Evolutionary conservation across 495 filamentous ascomycete species (phyloP), one percentile per base, ranked within the genome.

Genomic region (Beverwykella pulmonaria): DNA sequence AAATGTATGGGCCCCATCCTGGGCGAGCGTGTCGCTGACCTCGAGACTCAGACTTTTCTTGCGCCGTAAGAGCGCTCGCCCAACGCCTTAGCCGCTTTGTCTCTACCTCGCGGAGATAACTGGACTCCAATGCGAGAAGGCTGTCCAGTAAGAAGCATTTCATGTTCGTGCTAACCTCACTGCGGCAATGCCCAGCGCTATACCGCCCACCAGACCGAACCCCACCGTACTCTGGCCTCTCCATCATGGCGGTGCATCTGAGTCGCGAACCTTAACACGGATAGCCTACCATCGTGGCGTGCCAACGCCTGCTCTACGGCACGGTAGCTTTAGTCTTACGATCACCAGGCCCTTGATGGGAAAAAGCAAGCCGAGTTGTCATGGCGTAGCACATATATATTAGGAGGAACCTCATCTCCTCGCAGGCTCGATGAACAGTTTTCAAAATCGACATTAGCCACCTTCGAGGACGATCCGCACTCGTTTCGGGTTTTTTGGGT

Each of bases 181-280:
- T 55, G 8, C 23, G 44, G 57, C 30, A 19, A 1, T 34, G 20
- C 26, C 32, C 17, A 46, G 25, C 46, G 15, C 46, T 32, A 47
- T n/a, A 15, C 19, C 12, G 10, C 23, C 4, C 39, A n/a, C 32
- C 39, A 54, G 50, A 30, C 60, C 50, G 47, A 23, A 63, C 47
- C 34, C 50, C 32, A n/a, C 50, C 60, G 12, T 20, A 20, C 7
- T 15, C 50, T 41, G 44, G 22, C 20, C n/a, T 58, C 56, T 26
- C 52, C 23, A 61, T 50, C 49, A 61, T 68, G 65, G 65, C 65
- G 26, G 59, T 62, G 65, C 25, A 52, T 55, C 44, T 54, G 30
- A 67, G 30, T 47, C 19, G n/a, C 56, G 30, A 68, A 57, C 20
- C 59, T 63, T 58, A 44, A 62, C 36, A 50, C 30, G 59, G 22